phyloP scores from a whole-genome alignment of 106 monocot species.

The Narthecium ossifragum region DNA sequence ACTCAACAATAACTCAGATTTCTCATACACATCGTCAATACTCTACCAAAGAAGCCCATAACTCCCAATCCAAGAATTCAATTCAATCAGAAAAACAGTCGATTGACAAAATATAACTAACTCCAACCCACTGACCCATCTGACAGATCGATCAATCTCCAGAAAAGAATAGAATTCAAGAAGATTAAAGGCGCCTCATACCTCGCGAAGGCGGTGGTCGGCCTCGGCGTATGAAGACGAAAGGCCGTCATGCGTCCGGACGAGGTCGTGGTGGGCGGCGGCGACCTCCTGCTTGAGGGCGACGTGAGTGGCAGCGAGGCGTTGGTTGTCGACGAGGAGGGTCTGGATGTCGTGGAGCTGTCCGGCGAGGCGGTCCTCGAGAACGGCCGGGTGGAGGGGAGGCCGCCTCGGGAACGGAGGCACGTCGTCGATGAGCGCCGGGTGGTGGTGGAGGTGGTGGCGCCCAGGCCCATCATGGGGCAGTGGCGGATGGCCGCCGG shows the following conservation, averaged over 20 bases:
- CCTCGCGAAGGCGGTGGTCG: slow-evolving; percentile 50
- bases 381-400: slow-evolving; percentile 8
- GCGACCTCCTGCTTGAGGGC: slow-evolving; percentile 79
- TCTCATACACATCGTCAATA: no score
- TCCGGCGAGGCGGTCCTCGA: slow-evolving; percentile 60
- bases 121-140: no score
- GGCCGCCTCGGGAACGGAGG: not conserved
- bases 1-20: not conserved
- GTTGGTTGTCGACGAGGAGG: slow-evolving; percentile 80
- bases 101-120: no score
- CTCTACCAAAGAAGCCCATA: no score
- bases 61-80: no score
- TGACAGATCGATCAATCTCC: no score
- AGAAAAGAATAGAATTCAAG: not conserved
- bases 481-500: not conserved
- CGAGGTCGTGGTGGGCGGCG: slow-evolving; percentile 56
- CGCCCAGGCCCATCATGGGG: not conserved
- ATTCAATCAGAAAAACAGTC: no score
- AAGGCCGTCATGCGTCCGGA: slow-evolving; percentile 16
- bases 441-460: not conserved
- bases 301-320: slow-evolving; percentile 87
- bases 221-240: slow-evolving; percentile 26
- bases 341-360: slow-evolving; percentile 69
- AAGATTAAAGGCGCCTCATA: not conserved
- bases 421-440: not conserved